Evolutionary conservation across 1,284 basidiomycete genomes (phyloP), one percentile per base, ranked within the genome.

Genomic region (Cutaneotrichosporon dermatis): DNA sequence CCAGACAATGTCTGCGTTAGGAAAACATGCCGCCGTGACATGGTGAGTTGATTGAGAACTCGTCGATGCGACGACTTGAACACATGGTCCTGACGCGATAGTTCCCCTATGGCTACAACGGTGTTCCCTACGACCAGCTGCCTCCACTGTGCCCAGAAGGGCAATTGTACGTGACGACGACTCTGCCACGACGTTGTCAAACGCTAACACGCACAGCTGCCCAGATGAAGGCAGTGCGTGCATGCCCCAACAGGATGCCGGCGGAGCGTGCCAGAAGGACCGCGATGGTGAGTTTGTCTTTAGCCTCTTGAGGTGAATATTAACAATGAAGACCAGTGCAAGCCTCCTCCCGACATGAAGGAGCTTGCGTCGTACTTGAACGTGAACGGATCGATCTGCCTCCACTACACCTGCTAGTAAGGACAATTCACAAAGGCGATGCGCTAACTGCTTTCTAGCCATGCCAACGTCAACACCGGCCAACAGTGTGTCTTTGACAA

Each of bases 141-240:
- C 90, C 90, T 1, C 77, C 80, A 5, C 80, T 85, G 63, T 93
- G 90, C 70, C 77, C 80, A 40, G 39, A 40, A 12, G 39, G 39
- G 9, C 39, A 40, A 12, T 40, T 40, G 39, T 40, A 40, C 39
- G 39, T 40, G 9, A 9, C 12, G 12, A 8, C 12, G 9, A 6
- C 81, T 85, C 63, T 93, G 90, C 69, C 73, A 77, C 3, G 66
- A 68, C 8, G 12, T 36, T 12, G 7, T 15, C 48, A 7, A 7
- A 12, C 37, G 4, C 56, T 57, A 41, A 57, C 57, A 36, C 25
- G 39, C 39, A n/a, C 34, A 92, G 90, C 77, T 94, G 91, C 76
- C 91, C 90, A 1, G 90, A 94, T 70, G 90, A 92, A 76, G 85
- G 84, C 63, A 85, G 87, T 68, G 79, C 76, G 2, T 94, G 91